Base-by-base conservation (phyloP, 2,329 filamentous ascomycete species). In the Dactylellina drechsleri region DNA sequence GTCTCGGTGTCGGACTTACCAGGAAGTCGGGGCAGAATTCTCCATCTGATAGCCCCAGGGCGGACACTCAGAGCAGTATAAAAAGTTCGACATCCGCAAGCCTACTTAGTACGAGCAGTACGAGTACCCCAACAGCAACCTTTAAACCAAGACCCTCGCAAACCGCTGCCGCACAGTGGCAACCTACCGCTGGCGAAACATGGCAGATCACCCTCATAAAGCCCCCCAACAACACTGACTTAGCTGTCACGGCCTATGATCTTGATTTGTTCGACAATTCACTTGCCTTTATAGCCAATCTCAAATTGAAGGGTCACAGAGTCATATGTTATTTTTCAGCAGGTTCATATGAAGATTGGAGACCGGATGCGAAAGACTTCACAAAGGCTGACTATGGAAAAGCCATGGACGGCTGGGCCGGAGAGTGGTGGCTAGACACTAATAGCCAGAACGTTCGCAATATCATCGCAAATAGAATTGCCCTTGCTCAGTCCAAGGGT, bases 291-390 rank as follows among this genome's bases (percentile, higher is more conserved):
- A 80, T 82, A 4, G 82, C 82, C 13, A 79, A 81, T 5, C 84
- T 82, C 0, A 86, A 89, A 59, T 74, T 81, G 2, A 79, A 80
- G 4, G 82, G 89, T 13, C 85, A 88, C 49, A 77, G 77, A 2
- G 79, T 84, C 64, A 89, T 92, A 71, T 92, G 90, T 83, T 92
- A 92, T 82, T 92, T 92, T 82, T 90, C 87, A 60, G 89, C 89
- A 0, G 90, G 90, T 0, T 89, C 87, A 6, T 91, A 86, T 78
- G 90, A 92, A 81, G 80, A 87, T 60, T 87, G 85, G 83, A 85
- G 90, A 2, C 81, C 84, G 0, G 90, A 92, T 79, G 84, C 84
- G 16, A 79, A 79, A 31, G 78, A 86, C 4, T 92, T 91, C 79
- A 79, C 82, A 6, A 76, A 83, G 0, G 80, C 81, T 0, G 90